A percentile compares a stretch with the other conserved stretches of the same genome.
These are phyloP conservation scores for Scleromitrula shiraiana DNA, from an alignment of 2,329 filamentous ascomycete genomes.

Conservation along the genomic window DNA sequence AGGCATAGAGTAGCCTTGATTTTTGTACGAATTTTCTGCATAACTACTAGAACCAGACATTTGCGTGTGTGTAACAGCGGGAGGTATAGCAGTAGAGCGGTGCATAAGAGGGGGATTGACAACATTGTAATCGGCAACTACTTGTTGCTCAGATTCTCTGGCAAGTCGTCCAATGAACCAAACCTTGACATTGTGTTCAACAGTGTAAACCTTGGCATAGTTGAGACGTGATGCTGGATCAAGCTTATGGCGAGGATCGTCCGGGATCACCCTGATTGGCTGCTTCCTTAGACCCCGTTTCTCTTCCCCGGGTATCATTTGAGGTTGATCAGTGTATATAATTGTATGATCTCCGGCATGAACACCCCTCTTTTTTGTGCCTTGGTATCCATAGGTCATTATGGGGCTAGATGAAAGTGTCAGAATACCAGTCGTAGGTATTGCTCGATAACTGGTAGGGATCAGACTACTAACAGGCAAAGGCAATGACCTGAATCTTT, in stretches of 20 bases:
- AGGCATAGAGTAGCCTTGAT: too few relatives aligned
- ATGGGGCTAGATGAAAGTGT: neutral
- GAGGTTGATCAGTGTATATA: slow-evolving; percentile 2
- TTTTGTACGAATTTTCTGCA: too few relatives aligned
- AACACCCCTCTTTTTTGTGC: slow-evolving; percentile 10
- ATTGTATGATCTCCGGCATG: slow-evolving; percentile 7
- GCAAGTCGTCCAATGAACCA: slow-evolving; percentile 22
- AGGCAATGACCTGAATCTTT: neutral
- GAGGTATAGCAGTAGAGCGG: too few relatives aligned
- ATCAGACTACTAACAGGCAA: neutral
- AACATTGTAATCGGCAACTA: too few relatives aligned
- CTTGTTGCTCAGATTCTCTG: too few relatives aligned
- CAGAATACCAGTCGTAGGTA: too few relatives aligned
- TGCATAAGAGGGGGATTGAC: too few relatives aligned
- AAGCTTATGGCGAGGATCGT: slow-evolving; percentile 13
- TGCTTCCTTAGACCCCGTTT: neutral
- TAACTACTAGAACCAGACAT: too few relatives aligned
- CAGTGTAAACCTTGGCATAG: slow-evolving; percentile 25
- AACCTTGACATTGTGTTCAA: slow-evolving; percentile 24
- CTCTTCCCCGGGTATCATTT: neutral
- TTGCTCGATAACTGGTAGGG: too few relatives aligned
- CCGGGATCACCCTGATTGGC: neutral
- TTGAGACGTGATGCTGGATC: slow-evolving; percentile 19
- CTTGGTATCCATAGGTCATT: slow-evolving; percentile 4
- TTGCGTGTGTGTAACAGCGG: too few relatives aligned